Evolutionary conservation across 306 rosid species (phyloP).

Genomic region (Phaseolus lunatus): DNA sequence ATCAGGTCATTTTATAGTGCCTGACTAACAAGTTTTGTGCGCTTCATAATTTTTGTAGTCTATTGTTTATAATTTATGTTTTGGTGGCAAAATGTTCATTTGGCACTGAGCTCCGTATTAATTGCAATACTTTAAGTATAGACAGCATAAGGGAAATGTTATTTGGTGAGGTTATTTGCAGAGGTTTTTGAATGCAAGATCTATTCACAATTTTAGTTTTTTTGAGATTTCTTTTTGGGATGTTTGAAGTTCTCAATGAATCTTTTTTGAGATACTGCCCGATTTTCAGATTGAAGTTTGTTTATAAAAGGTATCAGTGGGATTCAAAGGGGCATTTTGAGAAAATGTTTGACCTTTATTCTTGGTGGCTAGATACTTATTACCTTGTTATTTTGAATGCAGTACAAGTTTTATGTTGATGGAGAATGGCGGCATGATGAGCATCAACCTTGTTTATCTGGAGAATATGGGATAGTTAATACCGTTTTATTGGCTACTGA

Average conservation of each 20-base stretch:
- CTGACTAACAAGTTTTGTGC: neutral
- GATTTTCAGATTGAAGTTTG: conserved; percentile 16
- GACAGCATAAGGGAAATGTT: conserved; percentile 17
- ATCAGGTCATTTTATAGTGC: conserved; percentile 72
- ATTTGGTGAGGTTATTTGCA: conserved; percentile 1
- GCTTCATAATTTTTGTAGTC: conserved; percentile 12
- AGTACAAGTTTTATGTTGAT: conserved; percentile 98
- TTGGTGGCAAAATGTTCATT: conserved; percentile 19
- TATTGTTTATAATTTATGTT: conserved; percentile 3
- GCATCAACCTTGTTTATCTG: conserved; percentile 69
- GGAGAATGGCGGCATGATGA: conserved; percentile 97
- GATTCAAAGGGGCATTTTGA: conserved; percentile 16
- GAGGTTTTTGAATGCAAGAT: conserved; percentile 8
- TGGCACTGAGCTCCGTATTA: conserved; percentile 20
- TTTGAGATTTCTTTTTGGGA: neutral
- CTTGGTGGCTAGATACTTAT: conserved; percentile 42
- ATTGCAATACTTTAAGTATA: conserved; percentile 22
- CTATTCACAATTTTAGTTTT: conserved; percentile 9
- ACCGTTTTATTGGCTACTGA: conserved; percentile 77
- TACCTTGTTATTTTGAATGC: conserved; percentile 54
- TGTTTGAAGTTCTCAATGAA: conserved; percentile 13
- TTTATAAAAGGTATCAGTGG: neutral
- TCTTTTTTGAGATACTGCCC: conserved; percentile 16
- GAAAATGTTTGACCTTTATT: conserved; percentile 34
- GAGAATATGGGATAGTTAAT: conserved; percentile 87